phyloP scores from a whole-genome alignment of 495 filamentous ascomycete genomes.

The Daldinia caldariorum region DNA sequence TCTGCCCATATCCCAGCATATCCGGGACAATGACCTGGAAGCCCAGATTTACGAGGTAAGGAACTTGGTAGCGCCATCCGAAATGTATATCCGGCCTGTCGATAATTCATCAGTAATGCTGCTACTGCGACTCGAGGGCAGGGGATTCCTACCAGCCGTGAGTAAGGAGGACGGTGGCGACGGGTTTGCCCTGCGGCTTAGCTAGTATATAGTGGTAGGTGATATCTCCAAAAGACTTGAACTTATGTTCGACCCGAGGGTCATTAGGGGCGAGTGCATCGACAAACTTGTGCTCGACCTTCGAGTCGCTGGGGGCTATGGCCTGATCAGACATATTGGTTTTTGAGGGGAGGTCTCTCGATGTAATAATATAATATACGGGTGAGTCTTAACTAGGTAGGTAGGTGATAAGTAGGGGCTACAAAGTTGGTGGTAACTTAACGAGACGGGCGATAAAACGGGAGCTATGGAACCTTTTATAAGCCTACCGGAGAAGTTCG shows the following conservation, averaged over 20 bases:
- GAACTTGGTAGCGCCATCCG: constrained; percentile 87
- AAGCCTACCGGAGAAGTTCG: constrained; percentile 4
- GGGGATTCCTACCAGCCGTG: constrained; percentile 63
- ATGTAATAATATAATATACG: neutral
- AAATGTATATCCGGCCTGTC: constrained; percentile 69
- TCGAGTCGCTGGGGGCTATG: neutral
- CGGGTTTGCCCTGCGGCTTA: constrained; percentile 62
- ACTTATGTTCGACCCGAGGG: constrained; percentile 68
- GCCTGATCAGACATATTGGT: neutral
- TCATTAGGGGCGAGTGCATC: constrained; percentile 74
- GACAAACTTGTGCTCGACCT: constrained; percentile 53
- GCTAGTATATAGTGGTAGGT: constrained; percentile 78
- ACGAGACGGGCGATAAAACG: neutral
- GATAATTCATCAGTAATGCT: constrained; percentile 54
- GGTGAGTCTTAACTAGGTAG: neutral
- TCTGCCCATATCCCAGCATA: constrained; percentile 82
- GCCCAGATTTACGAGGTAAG: constrained; percentile 71
- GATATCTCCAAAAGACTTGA: constrained; percentile 67
- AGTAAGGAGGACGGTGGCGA: constrained; percentile 70
- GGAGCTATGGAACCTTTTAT: constrained; percentile 20
- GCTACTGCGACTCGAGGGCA: neutral
- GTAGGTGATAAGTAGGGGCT: neutral
- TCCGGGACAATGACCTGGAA: constrained; percentile 81
- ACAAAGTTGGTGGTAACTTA: constrained; percentile 3
- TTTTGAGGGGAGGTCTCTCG: neutral